phyloP scores from a whole-genome alignment of 73 alveolate species.

The Uronychia setigera region DNA sequence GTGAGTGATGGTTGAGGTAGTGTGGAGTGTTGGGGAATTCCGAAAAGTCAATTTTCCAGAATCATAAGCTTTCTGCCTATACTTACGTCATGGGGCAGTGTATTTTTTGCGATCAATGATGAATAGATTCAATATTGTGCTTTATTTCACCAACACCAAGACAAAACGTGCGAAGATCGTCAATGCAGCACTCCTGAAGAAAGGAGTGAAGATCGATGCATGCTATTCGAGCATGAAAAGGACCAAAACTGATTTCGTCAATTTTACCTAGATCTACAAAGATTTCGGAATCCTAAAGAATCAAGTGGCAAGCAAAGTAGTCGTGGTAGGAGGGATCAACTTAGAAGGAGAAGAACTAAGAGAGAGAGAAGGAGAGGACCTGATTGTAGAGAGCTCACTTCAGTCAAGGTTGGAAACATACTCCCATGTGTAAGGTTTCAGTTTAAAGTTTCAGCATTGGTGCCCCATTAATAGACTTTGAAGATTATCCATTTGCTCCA shows the following conservation, averaged over 20 bases:
- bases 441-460: not conserved
- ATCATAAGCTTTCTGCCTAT: not conserved
- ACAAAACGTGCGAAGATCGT: not conserved
- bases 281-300: not conserved
- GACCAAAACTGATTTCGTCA: not conserved
- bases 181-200: not conserved
- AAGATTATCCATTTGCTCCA: not conserved
- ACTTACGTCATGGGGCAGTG: not conserved
- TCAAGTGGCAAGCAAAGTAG: not conserved
- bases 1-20: constrained; percentile 4
- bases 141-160: not conserved
- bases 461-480: not conserved
- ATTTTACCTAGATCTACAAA: not conserved
- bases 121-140: not conserved
- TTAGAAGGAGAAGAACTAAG: not conserved
- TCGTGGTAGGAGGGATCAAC: not conserved
- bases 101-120: not conserved
- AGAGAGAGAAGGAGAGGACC: not conserved
- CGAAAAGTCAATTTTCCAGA: not conserved
- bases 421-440: not conserved
- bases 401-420: not conserved
- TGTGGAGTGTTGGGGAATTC: not conserved
- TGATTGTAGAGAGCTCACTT: not conserved
- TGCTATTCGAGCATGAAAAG: not conserved
- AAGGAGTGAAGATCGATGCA: not conserved